Evolutionary conservation across 2,329 filamentous ascomycete species (phyloP).

Genomic region (Nemania bipapillata): DNA sequence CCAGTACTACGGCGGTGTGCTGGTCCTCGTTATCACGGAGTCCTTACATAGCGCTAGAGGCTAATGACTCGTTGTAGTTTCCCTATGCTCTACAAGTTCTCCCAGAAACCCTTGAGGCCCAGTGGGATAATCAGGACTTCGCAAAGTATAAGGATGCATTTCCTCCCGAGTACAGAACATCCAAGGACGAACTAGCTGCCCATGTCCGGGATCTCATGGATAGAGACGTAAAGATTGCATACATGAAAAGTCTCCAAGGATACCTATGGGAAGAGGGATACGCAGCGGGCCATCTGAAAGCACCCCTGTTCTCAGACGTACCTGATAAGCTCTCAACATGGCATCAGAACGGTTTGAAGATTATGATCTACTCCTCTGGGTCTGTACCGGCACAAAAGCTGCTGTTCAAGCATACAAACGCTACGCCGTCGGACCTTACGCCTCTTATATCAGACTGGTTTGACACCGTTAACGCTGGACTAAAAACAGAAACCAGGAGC

Average conservation of each 20-base stretch:
- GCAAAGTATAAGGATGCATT: conserved; percentile 76
- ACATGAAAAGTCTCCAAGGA: conserved; percentile 82
- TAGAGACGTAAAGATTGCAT: conserved; percentile 78
- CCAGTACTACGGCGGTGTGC: conserved; percentile 5
- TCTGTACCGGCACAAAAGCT: conserved; percentile 84
- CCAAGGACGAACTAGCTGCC: conserved; percentile 68
- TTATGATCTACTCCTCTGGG: conserved; percentile 85
- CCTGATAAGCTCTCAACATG: conserved; percentile 70
- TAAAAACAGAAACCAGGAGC: conserved; percentile 74
- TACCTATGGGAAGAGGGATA: conserved; percentile 83
- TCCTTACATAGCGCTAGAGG: not conserved
- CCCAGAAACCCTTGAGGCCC: conserved; percentile 68
- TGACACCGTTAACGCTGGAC: conserved; percentile 82
- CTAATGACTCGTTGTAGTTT: conserved; percentile 64
- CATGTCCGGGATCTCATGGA: conserved; percentile 77
- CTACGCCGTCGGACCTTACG: conserved; percentile 68
- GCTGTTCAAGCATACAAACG: conserved; percentile 75
- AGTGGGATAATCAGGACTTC: conserved; percentile 75
- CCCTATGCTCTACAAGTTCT: conserved; percentile 78
- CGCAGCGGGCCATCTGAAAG: conserved; percentile 72
- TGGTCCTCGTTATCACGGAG: conserved; percentile 20
- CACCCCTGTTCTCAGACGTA: conserved; percentile 80
- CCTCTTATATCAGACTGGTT: conserved; percentile 73
- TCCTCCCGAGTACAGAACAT: conserved; percentile 69
- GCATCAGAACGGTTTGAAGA: conserved; percentile 63